Percentiles rank a stretch among this genome's conserved stretches.
Evolutionary conservation across 2,329 filamentous ascomycete species (phyloP).

Genomic region (Microdochium bolleyi): DNA sequence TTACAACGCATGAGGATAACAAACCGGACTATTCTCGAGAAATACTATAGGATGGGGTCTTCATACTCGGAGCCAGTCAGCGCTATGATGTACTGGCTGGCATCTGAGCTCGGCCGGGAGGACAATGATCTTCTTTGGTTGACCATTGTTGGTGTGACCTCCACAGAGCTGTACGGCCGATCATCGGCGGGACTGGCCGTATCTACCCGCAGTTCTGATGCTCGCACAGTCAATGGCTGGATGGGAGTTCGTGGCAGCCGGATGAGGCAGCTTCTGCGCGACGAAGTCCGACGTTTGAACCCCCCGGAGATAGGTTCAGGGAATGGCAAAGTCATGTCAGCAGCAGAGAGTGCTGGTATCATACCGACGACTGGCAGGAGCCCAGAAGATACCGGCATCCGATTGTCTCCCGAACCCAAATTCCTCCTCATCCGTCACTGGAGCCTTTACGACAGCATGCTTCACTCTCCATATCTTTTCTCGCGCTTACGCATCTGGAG

Average conservation of each 20-base stretch:
- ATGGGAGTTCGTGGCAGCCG: slow-evolving; percentile 74
- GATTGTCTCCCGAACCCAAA: slow-evolving; percentile 85
- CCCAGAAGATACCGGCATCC: slow-evolving; percentile 85
- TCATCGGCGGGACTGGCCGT: slow-evolving; percentile 73
- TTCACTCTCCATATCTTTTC: slow-evolving; percentile 92
- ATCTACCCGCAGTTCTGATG: slow-evolving; percentile 45
- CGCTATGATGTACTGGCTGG: slow-evolving; percentile 88
- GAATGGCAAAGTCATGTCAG: slow-evolving; percentile 48
- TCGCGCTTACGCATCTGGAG: slow-evolving; percentile 91
- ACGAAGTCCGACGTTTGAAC: slow-evolving; percentile 91
- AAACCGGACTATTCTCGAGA: slow-evolving; percentile 66
- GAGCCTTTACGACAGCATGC: slow-evolving; percentile 97
- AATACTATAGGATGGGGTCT: slow-evolving; percentile 80
- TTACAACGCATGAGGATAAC: slow-evolving; percentile 69
- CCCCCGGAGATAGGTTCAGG: slow-evolving; percentile 56
- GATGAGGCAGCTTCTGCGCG: slow-evolving; percentile 77
- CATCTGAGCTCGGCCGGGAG: slow-evolving; percentile 89
- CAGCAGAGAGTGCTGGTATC: slow-evolving; percentile 61
- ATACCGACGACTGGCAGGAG: slow-evolving; percentile 84
- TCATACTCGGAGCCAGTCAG: slow-evolving; percentile 94
- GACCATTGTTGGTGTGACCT: slow-evolving; percentile 89
- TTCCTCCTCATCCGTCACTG: slow-evolving; percentile 92
- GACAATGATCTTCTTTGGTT: slow-evolving; percentile 96
- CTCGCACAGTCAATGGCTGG: slow-evolving; percentile 60
- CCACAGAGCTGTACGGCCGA: slow-evolving; percentile 82